Base-by-base conservation (phyloP, 768 basidiomycete species). In the Mycena pura region DNA sequence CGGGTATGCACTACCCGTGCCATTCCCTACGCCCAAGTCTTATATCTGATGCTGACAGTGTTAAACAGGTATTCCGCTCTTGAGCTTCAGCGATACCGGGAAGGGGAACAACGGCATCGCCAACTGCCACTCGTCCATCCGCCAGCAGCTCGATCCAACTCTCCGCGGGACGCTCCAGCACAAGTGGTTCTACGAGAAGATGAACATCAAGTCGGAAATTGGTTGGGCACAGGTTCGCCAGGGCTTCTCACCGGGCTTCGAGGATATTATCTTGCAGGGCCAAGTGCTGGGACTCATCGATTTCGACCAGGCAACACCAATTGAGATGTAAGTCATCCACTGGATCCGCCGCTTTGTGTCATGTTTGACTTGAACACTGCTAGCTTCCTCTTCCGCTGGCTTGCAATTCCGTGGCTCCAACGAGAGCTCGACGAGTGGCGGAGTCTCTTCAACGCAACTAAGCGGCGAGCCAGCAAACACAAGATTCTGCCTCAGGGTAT, bases 51-150 rank as follows among this genome's bases (percentile, higher is more conserved):
- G n/a, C n/a, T n/a, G n/a, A n/a, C n/a, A n/a, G n/a, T n/a, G n/a
- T n/a, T n/a, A n/a, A n/a, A n/a, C n/a, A n/a, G n/a, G n/a, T n/a
- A n/a, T n/a, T n/a, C n/a, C n/a, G n/a, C n/a, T n/a, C n/a, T n/a
- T n/a, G n/a, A n/a, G n/a, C n/a, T n/a, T n/a, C n/a, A n/a, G n/a
- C n/a, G n/a, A n/a, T n/a, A n/a, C n/a, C n/a, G n/a, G n/a, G n/a
- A n/a, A n/a, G n/a, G n/a, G n/a, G n/a, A 84, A 84, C 54, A 73
- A 74, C 60, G 72, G 77, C 0, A 70, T 83, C 25, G 84, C 82
- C 1, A 84, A 84, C 66, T 68, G 67, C 0, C 80, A 83, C 0
- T 82, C 83, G 0, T 29, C 65, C 0, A 63, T 80, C 0, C 74
- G 77, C 0, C 82, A 83, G 6, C 39, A 34, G 0, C 73, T 77